Base-by-base conservation (phyloP, 352 stramenopile genomes). In the Thraustochytrium striatum region DNA sequence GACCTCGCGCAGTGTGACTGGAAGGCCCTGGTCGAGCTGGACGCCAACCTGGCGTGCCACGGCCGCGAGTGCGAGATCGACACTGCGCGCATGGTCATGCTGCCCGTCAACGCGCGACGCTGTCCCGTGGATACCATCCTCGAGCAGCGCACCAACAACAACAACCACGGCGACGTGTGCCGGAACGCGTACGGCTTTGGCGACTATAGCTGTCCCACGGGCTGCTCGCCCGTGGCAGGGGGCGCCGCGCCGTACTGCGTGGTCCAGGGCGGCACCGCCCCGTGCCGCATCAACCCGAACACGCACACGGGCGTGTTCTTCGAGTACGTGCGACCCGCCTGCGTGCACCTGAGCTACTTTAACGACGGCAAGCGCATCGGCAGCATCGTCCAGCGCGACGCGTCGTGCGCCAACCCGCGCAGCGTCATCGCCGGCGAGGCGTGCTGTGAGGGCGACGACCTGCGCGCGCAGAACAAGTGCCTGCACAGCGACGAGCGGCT, bases 311-410 rank as follows among this genome's bases (percentile, higher is more conserved):
- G 35, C 0, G 73, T 89, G 8, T 90, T 85, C 72, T 91, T 88
- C 75, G 87, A 90, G 81, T 91, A 87, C 81, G 65, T 89, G 21
- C 78, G 82, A 9, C 78, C 81, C 33, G 47, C 86, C 25, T 90
- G 87, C 85, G 86, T 89, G 11, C 79, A 89, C 19, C 82, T 88
- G 73, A 81, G 68, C 33, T 89, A 89, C 50, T 59, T 79, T 35
- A 47, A 82, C 36, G 70, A 83, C 41, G 55, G 57, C 7, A 70
- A 28, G 52, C 52, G 52, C 25, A 59, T 59, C 52, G 33, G 21
- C 9, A 78, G 9, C 7, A 25, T 32, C 21, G 36, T 16, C 5
- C 25, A 61, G 9, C 16, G 32, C 47, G 1, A 1, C 25, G 35
- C 55, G 28, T 39, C 72, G 57, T 84, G 82, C 44, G 79, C 69